These are phyloP conservation scores for Calonectria fujianensis DNA, from an alignment of 2,329 filamentous ascomycete genomes.

Conservation along the genomic window DNA sequence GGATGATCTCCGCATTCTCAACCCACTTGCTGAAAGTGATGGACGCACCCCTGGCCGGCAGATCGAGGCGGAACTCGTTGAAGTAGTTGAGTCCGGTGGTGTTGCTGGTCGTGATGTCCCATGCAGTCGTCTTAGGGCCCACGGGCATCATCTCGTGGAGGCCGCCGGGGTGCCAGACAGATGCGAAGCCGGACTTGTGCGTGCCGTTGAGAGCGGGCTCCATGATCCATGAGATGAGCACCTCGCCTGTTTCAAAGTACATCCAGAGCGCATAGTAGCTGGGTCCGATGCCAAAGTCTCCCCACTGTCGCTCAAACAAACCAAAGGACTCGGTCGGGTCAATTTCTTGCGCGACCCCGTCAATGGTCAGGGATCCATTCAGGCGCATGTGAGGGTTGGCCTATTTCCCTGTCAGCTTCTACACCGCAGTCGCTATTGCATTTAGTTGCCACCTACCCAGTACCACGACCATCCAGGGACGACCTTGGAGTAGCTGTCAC, in stretches of 20 bases:
- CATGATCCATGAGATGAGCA: constrained; percentile 18
- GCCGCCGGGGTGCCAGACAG: not conserved
- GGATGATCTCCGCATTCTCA: constrained; percentile 9
- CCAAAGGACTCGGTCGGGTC: constrained; percentile 2
- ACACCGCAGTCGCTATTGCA: not conserved
- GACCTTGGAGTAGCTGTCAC: not conserved
- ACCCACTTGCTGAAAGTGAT: constrained; percentile 8
- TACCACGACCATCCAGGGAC: constrained; percentile 1
- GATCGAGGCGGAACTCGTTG: constrained; percentile 14
- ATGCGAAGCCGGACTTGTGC: not conserved
- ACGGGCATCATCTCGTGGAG: constrained; percentile 16
- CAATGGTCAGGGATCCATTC: constrained; percentile 1
- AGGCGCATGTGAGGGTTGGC: constrained; percentile 4
- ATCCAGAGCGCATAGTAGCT: constrained; percentile 4
- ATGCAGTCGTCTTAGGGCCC: not conserved
- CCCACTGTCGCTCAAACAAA: constrained; percentile 17
- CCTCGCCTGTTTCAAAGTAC: constrained; percentile 12
- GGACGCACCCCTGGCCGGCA: not conserved
- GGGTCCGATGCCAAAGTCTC: not conserved
- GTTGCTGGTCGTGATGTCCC: constrained; percentile 17
- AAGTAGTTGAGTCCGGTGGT: not conserved
- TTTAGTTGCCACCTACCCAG: not conserved
- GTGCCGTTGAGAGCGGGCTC: not conserved
- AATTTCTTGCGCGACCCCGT: not conserved
- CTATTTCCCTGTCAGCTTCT: not conserved